Evolutionary conservation across 2,329 filamentous ascomycete species (phyloP).

Genomic region (Akanthomyces dipterigenus): DNA sequence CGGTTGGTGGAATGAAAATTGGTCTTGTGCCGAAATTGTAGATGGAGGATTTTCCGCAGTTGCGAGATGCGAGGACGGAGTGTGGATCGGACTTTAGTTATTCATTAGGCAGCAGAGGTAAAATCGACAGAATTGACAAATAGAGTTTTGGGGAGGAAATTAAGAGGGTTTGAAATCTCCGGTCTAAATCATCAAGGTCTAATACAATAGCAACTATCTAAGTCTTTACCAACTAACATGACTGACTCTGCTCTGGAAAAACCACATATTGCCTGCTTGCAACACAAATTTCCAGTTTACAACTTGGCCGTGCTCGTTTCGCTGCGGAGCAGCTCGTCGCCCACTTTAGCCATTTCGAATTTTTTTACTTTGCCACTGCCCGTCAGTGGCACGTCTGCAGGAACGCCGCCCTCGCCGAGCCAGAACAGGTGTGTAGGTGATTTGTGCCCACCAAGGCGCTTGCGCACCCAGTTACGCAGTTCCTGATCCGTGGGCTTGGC

Average conservation of each 20-base stretch:
- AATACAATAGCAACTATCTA: background rate
- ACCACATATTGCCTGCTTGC: background rate
- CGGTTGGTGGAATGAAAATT: conserved; percentile 46
- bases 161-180: background rate
- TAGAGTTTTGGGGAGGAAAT: background rate
- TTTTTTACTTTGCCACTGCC: conserved; percentile 67
- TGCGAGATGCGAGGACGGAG: background rate
- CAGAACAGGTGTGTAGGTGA: conserved; percentile 70
- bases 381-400: conserved; percentile 54
- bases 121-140: background rate
- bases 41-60: background rate
- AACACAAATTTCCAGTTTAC: conserved; percentile 20
- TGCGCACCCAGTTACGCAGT: conserved; percentile 55
- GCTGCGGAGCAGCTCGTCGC: conserved; percentile 47
- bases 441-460: conserved; percentile 59
- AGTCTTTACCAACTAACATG: background rate
- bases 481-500: conserved; percentile 43
- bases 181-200: background rate
- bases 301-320: conserved; percentile 39
- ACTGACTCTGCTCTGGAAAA: background rate
- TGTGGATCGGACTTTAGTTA: background rate
- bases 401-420: conserved; percentile 56
- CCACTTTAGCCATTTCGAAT: conserved; percentile 53
- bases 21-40: conserved; percentile 49
- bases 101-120: background rate